Evolutionary conservation across 192 early-diverging fungal genomes (phyloP), one percentile per base, ranked within the genome.

Genomic region (Dimargaris xerosporica): DNA sequence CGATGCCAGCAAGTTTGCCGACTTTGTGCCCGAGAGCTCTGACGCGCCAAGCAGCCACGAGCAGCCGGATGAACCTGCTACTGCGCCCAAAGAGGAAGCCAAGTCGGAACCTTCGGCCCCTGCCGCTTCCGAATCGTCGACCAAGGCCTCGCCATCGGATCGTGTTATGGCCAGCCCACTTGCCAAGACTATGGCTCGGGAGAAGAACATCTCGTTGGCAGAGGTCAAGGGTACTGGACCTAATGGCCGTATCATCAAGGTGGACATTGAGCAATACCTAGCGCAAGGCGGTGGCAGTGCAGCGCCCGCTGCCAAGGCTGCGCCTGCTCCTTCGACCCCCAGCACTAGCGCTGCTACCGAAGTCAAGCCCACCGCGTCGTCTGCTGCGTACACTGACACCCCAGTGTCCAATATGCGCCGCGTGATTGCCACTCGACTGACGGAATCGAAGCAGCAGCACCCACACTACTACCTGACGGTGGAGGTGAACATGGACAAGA

Each of bases 401-500:
- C 85, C 85, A 19, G 54, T 82, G 61, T 76, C 79, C 62, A 87
- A 81, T 77, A 88, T 90, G 82, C 85, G 88, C 75, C 83, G 81
- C 72, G 82, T 87, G 47, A 90, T 90, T 70, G 88, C 85, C 30
- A 66, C 71, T 66, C 85, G 88, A 46, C 73, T 90, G 71, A 75
- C 77, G 26, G 88, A 90, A 68, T 84, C 88, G 54, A 90, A 88
- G 74, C 76, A 81, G 66, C 75, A 65, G 7, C 70, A 86, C 56
- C 88, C 88, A 51, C 88, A 90, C 76, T 90, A 80, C 64, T 85
- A 83, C 67, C 74, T 86, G 68, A 92, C 91, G 29, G 74, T 86
- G 52, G 91, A 89, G 70, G 78, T 93, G 66, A 81, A 88, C 65
- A 91, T 91, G 78, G 90, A 94, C 74, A 89, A 92, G 75, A 76